Conservation (phyloP, 305 asterid genomes). For the Coffea humblotiana region DNA sequence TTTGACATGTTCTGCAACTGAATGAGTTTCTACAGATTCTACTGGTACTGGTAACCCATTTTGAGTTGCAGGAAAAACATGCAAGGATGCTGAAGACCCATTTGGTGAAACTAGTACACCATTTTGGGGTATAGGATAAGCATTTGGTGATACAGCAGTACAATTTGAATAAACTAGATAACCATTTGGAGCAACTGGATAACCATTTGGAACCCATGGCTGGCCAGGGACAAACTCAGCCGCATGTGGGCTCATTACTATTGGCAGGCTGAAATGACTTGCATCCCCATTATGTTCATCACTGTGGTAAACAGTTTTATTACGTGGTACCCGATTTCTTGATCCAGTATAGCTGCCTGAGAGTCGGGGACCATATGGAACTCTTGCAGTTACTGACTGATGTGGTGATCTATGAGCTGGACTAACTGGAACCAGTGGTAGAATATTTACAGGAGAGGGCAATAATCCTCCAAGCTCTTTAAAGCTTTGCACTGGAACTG, state of each 20-base stretch:
- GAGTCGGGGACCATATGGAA: slow-evolving; percentile 90
- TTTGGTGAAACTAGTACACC: slow-evolving; percentile 38
- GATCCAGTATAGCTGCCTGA: slow-evolving; percentile 78
- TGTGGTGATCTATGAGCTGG: slow-evolving; percentile 80
- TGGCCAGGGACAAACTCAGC: slow-evolving; percentile 77
- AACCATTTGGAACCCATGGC: slow-evolving; percentile 79
- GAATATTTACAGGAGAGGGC: slow-evolving; percentile 68
- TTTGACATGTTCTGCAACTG: slow-evolving; percentile 42
- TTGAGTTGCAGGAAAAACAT: slow-evolving; percentile 31
- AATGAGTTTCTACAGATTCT: slow-evolving; percentile 42
- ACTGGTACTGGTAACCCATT: slow-evolving; percentile 34
- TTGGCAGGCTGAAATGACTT: slow-evolving; percentile 50
- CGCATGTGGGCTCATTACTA: slow-evolving; percentile 86
- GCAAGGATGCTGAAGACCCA: slow-evolving; percentile 28
- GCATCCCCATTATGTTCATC: slow-evolving; percentile 63
- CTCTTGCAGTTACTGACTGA: slow-evolving; percentile 84
- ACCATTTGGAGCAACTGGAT: slow-evolving; percentile 64
- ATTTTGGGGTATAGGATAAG: slow-evolving; percentile 38
- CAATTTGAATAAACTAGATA: slow-evolving; percentile 54
- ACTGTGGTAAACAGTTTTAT: slow-evolving; percentile 58
- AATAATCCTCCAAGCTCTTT: slow-evolving; percentile 82
- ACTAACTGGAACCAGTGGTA: slow-evolving; percentile 60
- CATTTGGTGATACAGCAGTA: slow-evolving; percentile 43
- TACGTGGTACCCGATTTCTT: slow-evolving; percentile 63
- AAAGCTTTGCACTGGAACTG: slow-evolving; percentile 57